Evolutionary conservation across 2,329 filamentous ascomycete genomes (phyloP), one percentile per base, ranked within the genome.

Genomic region (Ambrosiella xylebori): DNA sequence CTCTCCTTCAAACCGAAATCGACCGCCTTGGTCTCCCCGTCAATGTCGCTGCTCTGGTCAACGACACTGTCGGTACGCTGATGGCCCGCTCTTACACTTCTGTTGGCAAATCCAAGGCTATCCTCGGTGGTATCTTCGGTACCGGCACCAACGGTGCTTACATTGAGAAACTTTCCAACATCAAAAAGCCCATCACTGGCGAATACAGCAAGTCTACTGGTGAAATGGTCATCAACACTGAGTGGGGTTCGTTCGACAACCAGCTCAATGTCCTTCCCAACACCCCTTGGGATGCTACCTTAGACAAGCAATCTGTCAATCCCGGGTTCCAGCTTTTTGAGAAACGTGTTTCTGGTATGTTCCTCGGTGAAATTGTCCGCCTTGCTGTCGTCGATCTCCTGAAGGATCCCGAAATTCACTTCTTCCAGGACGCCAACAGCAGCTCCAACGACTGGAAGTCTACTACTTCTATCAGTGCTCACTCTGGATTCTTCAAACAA

Each of bases 181-280:
- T 97, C 66, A 88, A 82, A 67, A 98, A 97, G 74, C 73, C 79
- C 13, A 73, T 85, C 59, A 73, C 76, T 61, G 82, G 82, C 62
- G 75, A 84, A 3, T 93, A 86, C 64, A 88, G 96, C 70, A 76
- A 75, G 54, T 82, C 81, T 7, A 94, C 90, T 0, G 89, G 90
- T 56, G 82, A 94, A 65, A 98, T 98, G 93, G 88, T 98, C 60
- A 80, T 98, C 72, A 98, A 98, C 73, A 91, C 87, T 0, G 93
- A 98, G 73, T 98, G 93, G 93, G 93, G 93, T 62, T 95, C 88
- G 59, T 98, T 98, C 66, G 93, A 98, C 72, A 97, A 97, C 72
- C 80, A 86, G 64, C 81, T 97, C 63, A 87, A 84, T 64, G 86
- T 95, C 17, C 77, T 98, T 45, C 93, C 91, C 51, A 85, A 82